Base-by-base conservation (phyloP, 2,329 filamentous ascomycete species). In the Uncinocarpus reesii region DNA sequence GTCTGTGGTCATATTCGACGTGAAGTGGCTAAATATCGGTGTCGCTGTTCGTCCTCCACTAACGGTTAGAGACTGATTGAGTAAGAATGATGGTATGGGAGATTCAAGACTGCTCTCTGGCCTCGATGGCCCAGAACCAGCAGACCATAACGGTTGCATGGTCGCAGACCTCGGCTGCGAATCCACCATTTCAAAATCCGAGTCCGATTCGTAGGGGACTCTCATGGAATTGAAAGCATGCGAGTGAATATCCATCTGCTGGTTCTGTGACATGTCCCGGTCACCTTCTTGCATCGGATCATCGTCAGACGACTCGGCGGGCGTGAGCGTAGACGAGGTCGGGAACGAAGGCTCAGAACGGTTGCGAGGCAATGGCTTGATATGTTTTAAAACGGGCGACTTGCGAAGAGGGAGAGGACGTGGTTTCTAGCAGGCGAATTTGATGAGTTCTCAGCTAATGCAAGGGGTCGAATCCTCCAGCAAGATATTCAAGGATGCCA, bases 261-360 rank as follows among this genome's bases (percentile, higher is more conserved):
- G 32, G 34, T 29, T 44, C 15, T 37, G 37, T 15, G 18, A 23
- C 11, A 21, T 36, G 15, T 41, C 16, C 7, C 11, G 13, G 16
- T 44, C 40, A 36, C 53, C 47, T 24, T 56, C 56, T 23, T 57
- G 40, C 58, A 48, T 42, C 4, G 23, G 20, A 21, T 67, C 64
- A 21, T 67, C 61, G 20, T 65, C 62, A 7, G 62, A 65, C 1
- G 65, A 64, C 29, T 68, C 63, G 15, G 56, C 57, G 0, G 65
- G 64, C 1, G 63, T 68, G n/a, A 65, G 50, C 57, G 24, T 58
- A 45, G 32, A 55, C 52, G 23, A 56, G 54, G 7, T 41, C 49
- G 24, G 45, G 18, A 40, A 31, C 1, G 45, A 41, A 24, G 45
- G 45, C 11, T 8, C 35, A 6, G 26, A 18, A 35, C 28, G 26